Base-by-base conservation (phyloP, 768 basidiomycete genomes). In the Lentinus brumalis region DNA sequence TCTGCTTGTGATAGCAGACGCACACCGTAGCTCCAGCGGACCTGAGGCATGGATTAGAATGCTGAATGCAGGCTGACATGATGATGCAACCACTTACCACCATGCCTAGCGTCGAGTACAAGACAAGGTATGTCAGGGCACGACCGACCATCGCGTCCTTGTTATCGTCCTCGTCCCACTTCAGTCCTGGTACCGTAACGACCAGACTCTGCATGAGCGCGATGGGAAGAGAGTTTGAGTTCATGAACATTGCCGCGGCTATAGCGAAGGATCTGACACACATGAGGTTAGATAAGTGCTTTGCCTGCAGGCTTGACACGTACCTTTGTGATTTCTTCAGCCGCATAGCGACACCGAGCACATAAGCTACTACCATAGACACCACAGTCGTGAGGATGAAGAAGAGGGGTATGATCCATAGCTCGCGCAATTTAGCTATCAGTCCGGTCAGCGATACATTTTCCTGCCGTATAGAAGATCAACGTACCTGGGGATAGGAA, bases 71-170 rank as follows among this genome's bases (percentile, higher is more conserved):
- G 29, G 26, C 30, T 53, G 38, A 38, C 14, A 42, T 41, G 49
- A 50, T 45, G 21, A 26, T 26, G 21, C 18, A 2, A 11, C 18
- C 32, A 81, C 89, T 67, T 69, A 94, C 92, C 69, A 98, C 86
- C 94, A 96, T 96, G 46, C 97, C 97, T 35, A 98, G 81, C 0
- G 96, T 97, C 60, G 92, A 94, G 73, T 96, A 96, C 21, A 98
- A 80, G 7, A 97, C 92, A 47, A 96, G 83, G 70, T 96, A 96
- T 0, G 90, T 91, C 57, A 96, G 77, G 0, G 92, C 94, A 8
- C 97, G 83, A 32, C 96, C 96, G 32, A 98, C 82, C 92, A 96
- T 98, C 26, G 88, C 86, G 65, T 96, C 83, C 65, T 85, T 81
- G 69, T 85, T 91, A 71, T 98, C 96, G 56, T 91, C 85, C 3